Evolutionary conservation across 441 rosid species (phyloP).

Genomic region (Biscutella laevigata): DNA sequence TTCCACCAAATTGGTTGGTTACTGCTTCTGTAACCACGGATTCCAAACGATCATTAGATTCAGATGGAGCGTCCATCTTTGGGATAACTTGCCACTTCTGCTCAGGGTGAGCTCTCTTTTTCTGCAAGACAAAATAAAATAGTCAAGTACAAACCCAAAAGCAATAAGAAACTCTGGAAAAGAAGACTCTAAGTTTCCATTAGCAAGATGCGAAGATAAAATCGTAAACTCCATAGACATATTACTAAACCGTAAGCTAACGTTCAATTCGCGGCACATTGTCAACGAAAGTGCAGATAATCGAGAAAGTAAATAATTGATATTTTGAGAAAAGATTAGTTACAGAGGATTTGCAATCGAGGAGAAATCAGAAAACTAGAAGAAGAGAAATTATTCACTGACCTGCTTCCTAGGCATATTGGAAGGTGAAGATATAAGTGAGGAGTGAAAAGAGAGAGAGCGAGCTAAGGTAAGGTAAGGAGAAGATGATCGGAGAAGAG

Average conservation of each 20-base stretch:
- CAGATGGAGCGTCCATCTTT: slow-evolving; percentile 19
- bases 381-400: too few species aligned
- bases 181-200: background rate
- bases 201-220: background rate
- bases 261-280: background rate
- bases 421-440: slow-evolving; percentile 14
- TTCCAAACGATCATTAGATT: slow-evolving; percentile 15
- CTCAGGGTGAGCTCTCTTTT: slow-evolving; percentile 20
- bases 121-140: slow-evolving; percentile 27
- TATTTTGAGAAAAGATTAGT: too few species aligned
- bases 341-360: background rate
- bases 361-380: background rate
- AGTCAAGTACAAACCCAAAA: slow-evolving; percentile 1
- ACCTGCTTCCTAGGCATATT: slow-evolving; percentile 38
- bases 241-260: background rate
- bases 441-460: slow-evolving; percentile 20
- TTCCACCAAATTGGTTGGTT: slow-evolving; percentile 31
- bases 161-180: background rate
- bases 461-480: slow-evolving; percentile 25
- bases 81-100: slow-evolving; percentile 30
- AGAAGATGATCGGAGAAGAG: slow-evolving; percentile 24
- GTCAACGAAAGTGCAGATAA: background rate
- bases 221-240: background rate
- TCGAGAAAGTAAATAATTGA: background rate
- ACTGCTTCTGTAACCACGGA: slow-evolving; percentile 31